phyloP scores from a whole-genome alignment of 768 basidiomycete genomes.

The Boletus sp. region DNA sequence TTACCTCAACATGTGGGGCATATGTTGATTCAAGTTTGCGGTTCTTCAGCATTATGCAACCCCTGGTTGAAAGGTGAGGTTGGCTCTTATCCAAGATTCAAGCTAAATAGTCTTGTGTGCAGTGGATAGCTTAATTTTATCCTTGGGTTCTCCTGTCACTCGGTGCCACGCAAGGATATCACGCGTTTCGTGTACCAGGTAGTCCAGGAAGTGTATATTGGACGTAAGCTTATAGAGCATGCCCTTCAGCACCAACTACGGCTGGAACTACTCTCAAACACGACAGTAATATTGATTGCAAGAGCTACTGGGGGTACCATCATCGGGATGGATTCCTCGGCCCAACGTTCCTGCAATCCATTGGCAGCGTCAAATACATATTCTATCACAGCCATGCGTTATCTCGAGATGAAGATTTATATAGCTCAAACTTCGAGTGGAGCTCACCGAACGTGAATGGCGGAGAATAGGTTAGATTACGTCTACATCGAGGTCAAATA shows the following conservation, averaged over 20 bases:
- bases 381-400: background rate
- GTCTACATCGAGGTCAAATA: too few relatives aligned
- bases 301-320: background rate
- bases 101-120: background rate
- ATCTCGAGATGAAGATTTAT: background rate
- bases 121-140: background rate
- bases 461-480: too few relatives aligned
- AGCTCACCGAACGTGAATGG: background rate
- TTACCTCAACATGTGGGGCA: background rate
- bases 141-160: background rate
- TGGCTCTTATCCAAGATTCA: too few relatives aligned
- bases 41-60: too few relatives aligned
- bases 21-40: background rate
- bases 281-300: background rate
- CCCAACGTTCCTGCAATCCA: too few relatives aligned
- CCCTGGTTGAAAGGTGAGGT: background rate
- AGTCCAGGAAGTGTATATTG: background rate
- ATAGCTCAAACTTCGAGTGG: too few relatives aligned
- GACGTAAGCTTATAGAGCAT: background rate
- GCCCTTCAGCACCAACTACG: background rate
- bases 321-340: background rate
- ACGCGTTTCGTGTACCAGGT: background rate
- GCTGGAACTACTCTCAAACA: background rate
- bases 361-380: too few relatives aligned
- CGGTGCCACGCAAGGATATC: background rate